Percentiles rank a stretch among this genome's conserved stretches.
phyloP scores from a whole-genome alignment of 768 basidiomycete species.

The Jaapia argillacea region DNA sequence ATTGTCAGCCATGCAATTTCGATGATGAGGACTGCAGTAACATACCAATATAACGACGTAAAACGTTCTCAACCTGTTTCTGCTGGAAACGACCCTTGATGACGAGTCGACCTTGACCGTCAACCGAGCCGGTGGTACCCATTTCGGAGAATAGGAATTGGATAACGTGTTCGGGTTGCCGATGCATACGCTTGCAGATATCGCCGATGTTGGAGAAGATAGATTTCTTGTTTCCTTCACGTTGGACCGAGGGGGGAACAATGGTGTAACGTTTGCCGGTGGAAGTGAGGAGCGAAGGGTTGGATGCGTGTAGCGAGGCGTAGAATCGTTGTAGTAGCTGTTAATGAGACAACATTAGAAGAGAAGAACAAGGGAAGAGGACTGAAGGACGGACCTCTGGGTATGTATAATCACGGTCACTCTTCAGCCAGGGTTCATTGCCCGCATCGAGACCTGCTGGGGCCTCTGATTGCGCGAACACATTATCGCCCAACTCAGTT shows the following conservation, averaged over 20 bases:
- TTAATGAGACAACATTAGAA: background rate
- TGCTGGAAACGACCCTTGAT: constrained; percentile 98
- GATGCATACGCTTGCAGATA: constrained; percentile 98
- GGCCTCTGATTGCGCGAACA: constrained; percentile 54
- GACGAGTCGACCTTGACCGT: constrained; percentile 83
- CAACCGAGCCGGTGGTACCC: constrained; percentile 95
- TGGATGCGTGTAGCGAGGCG: constrained; percentile 81
- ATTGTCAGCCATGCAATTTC: background rate
- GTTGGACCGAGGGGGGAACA: constrained; percentile 86
- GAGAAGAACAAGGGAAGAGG: background rate
- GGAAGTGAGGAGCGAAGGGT: constrained; percentile 81
- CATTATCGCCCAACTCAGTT: constrained; percentile 82
- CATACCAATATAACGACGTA: constrained; percentile 93
- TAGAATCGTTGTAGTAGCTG: constrained; percentile 94
- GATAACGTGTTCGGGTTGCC: constrained; percentile 95
- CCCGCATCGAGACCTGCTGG: constrained; percentile 61
- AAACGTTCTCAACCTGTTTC: constrained; percentile 95
- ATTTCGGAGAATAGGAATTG: constrained; percentile 95
- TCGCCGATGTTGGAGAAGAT: constrained; percentile 96
- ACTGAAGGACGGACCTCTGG: constrained; percentile 53
- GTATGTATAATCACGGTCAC: constrained; percentile 95
- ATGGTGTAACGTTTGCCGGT: constrained; percentile 94
- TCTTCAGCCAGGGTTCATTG: constrained; percentile 82
- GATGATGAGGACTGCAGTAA: constrained; percentile 9
- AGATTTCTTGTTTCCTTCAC: constrained; percentile 96